A percentile compares a stretch with the other conserved stretches of the same genome.
phyloP scores from a whole-genome alignment of 441 rosid species.

The Oxalis stricta region DNA sequence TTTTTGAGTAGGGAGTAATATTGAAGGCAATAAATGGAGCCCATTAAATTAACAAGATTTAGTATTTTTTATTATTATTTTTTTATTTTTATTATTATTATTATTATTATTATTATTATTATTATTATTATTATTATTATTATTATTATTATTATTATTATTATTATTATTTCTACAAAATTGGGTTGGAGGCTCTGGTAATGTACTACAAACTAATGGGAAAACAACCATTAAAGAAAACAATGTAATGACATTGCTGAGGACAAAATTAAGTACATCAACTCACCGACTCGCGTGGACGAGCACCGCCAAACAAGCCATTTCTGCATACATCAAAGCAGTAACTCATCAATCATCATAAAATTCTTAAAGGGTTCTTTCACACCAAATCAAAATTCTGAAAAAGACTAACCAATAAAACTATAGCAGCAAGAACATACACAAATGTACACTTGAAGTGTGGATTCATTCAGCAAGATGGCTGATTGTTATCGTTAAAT shows the following conservation, averaged over 20 bases:
- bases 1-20: background rate
- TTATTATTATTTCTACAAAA: too few relatives aligned
- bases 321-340: constrained; percentile 35
- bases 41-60: background rate
- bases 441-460: background rate
- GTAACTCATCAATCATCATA: background rate
- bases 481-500: too few relatives aligned
- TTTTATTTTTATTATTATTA: background rate
- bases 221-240: background rate
- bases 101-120: too few relatives aligned
- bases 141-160: too few relatives aligned
- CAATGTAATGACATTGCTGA: background rate
- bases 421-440: background rate
- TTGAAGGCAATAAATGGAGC: background rate
- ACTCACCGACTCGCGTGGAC: constrained; percentile 74
- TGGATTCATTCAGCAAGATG: too few relatives aligned
- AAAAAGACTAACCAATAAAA: background rate
- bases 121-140: too few relatives aligned
- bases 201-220: too few relatives aligned
- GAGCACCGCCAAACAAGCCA: constrained; percentile 69
- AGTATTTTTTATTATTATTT: background rate
- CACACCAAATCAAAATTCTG: background rate
- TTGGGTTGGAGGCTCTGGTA: too few relatives aligned
- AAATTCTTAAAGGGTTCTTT: background rate
- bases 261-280: constrained; percentile 6